Evolutionary conservation across 2,329 filamentous ascomycete species (phyloP), one percentile per base, ranked within the genome.

Genomic region (Fusarium cyanostomum): DNA sequence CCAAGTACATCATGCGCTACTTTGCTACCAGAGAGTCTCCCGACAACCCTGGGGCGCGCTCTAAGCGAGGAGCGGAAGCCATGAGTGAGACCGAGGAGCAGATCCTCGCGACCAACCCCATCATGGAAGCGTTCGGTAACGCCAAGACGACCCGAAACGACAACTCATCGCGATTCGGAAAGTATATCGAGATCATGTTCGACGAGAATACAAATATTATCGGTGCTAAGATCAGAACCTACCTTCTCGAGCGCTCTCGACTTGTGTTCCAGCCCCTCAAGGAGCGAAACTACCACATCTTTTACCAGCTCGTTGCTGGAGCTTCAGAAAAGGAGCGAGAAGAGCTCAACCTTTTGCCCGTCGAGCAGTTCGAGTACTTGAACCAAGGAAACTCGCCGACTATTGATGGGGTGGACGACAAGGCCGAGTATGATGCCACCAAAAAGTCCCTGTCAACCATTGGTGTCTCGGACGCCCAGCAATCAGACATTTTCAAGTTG

Each of bases 151-250:
- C 95, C 10, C 87, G 95, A 76, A 99, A 99, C 81, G 95, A 99
- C 80, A 99, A 99, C 80, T 99, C 95, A 39, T 99, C 95, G 37
- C 88, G 95, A 73, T 99, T 99, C 79, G 95, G 95, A 77, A 99
- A 99, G 84, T 99, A 99, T 78, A 98, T 99, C 71, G 95, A 99
- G 81, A 99, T 99, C 75, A 94, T 98, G 92, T 99, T 99, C 78
- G 94, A 98, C 80, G 87, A 92, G 64, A 87, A 90, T 72, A 97
- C 92, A 62, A 95, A 96, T 76, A 99, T 99, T 72, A 97, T 98
- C 73, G 95, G 95, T 69, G 95, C 95, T 54, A 96, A 96, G 81
- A 99, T 99, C 74, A 87, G 95, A 71, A 97, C 94, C 53, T 99
- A 99, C 74, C 83, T 99, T 67, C 83, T 99, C 39, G 95, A 99